Base-by-base conservation (phyloP, 352 stramenopile genomes). In the Globisporangium echinulatum region DNA sequence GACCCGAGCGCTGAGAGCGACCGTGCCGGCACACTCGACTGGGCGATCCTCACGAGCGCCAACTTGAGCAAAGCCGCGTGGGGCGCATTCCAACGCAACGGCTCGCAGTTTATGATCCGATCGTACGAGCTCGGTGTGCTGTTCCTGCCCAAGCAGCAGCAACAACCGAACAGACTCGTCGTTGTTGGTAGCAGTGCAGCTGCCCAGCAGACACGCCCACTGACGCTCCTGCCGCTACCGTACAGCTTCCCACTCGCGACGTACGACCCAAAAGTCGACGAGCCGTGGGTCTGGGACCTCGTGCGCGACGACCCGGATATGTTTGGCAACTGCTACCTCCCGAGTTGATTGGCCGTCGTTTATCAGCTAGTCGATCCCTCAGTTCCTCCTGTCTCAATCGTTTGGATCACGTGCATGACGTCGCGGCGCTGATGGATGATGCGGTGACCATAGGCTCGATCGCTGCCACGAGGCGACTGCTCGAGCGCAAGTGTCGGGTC, bases 1-100 rank as follows among this genome's bases (percentile, higher is more conserved):
- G 58, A 86, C 46, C 61, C 72, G 8, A 63, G 58, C n/a, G 49
- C 68, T 5, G 61, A 60, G 1, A 52, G 56, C 50, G 56, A 51
- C 14, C 15, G 42, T 14, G 42, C 42, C 5, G 74, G 79, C 1
- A 58, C 60, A 2, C 39, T 92, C 8, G 82, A 91, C 63, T 92
- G 75, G 70, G 85, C 80, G 17, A 74, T 94, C 9, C 58, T 94
- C n/a, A 88, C 82, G 2, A 94, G 85, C 62, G 76, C 82, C 4
- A 94, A 94, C 52, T 66, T 92, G 46, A 94, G 85, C 71, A 91
- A 92, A 62, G 85, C 82, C 4, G 85, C 85, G 19, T 94, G 85
- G 85, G 85, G 85, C 0, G 44, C 74, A 0, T 55, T 81, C n/a
- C 82, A 94, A 66, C 92, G 88, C 54, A 82, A 82, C 62, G 70